A percentile compares a stretch with the other conserved stretches of the same genome.
Evolutionary conservation across 306 rosid species (phyloP).

Genomic region (Neltuma alba): DNA sequence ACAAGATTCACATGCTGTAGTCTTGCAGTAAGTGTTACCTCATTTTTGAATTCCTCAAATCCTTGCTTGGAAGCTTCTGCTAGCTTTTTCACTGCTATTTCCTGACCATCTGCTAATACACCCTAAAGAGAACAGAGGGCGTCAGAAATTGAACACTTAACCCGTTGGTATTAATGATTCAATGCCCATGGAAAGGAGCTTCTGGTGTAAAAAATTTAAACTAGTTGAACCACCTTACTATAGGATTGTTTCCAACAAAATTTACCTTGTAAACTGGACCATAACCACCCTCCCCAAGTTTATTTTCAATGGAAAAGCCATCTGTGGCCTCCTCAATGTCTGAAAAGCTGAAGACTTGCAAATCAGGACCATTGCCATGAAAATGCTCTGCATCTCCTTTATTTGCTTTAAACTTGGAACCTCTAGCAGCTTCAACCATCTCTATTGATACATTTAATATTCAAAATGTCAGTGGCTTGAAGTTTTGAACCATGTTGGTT

Average conservation of each 20-base stretch:
- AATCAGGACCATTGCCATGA: conserved; percentile 28
- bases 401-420: not conserved
- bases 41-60: not conserved
- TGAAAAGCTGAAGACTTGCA: conserved; percentile 24
- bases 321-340: conserved; percentile 37
- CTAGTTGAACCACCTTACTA: not conserved
- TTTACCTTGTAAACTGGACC: too few species aligned
- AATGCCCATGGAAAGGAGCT: not conserved
- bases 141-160: too few species aligned
- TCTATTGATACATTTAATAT: not conserved
- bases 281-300: conserved; percentile 26
- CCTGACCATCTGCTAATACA: conserved; percentile 34
- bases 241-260: not conserved
- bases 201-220: not conserved
- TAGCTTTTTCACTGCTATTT: conserved; percentile 54
- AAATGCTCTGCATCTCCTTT: conserved; percentile 30
- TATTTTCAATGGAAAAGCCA: conserved; percentile 36
- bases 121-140: conserved; percentile 28
- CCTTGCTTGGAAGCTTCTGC: conserved; percentile 56
- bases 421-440: not conserved
- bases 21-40: not conserved
- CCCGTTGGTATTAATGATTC: too few species aligned
- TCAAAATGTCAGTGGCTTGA: not conserved
- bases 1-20: not conserved
- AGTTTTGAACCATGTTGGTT: not conserved